Base-by-base conservation (phyloP, 371 early-diverging fungal species). In the Choanephora cucurbitarum region DNA sequence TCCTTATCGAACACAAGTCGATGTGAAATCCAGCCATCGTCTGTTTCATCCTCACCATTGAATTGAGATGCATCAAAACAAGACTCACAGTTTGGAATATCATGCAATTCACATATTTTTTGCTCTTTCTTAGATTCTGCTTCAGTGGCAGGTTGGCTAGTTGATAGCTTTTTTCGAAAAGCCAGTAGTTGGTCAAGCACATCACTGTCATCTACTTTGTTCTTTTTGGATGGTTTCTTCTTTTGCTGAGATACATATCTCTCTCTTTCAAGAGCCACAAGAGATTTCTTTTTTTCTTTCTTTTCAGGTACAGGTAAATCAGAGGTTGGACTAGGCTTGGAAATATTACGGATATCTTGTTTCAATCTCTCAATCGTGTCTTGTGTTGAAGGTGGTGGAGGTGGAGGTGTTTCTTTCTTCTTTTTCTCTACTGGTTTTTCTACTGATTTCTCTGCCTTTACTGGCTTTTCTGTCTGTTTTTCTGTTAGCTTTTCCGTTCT, bases 1-100 rank as follows among this genome's bases (percentile, higher is more conserved):
- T 89, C 88, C 55, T 84, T 86, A 48, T 77, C 84, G 64, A 89
- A 91, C 0, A 79, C 72, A 7, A 92, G 73, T 31, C 76, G 72
- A 63, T 92, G 91, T 5, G 77, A 67, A 59, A 92, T 75, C 92
- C 92, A 92, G 15, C 79, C 86, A 40, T 80, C 64, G 37, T 81
- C 83, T 0, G 58, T 64, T 6, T 72, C 64, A 1, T 72, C 78
- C 1, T 65, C 62, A 1, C 65, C 61, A 1, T 60, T 50, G 5
- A 55, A 32, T 3, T 32, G 41, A n/a, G 48, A 44, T 1, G 43
- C 49, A 46, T 68, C 73, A 28, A 66, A 56, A 57, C 91, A 91
- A 6, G 91, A 87, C 50, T 83, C 80, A 60, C 90, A 91, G 7
- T 68, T 69, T 2, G 84, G 82, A 15, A 90, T 73, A 1, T 77